Conservation (phyloP, 2,329 filamentous ascomycete genomes). For the Sclerotinia spermophila region DNA sequence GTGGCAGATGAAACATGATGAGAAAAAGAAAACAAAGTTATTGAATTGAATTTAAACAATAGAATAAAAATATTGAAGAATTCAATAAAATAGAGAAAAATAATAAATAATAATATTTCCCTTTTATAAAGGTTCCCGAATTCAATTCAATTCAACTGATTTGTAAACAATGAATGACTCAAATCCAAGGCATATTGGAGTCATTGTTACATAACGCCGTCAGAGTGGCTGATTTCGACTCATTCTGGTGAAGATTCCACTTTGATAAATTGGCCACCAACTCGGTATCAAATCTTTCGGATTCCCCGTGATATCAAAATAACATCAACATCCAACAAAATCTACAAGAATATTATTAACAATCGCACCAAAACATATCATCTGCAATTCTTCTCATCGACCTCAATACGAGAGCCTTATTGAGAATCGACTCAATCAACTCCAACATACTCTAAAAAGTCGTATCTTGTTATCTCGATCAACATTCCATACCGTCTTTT, state of each 20-base stretch:
- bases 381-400: background rate
- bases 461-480: slow-evolving; percentile 10
- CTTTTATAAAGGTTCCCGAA: background rate
- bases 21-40: background rate
- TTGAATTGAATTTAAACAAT: background rate
- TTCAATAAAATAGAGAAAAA: background rate
- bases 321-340: background rate
- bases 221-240: slow-evolving; percentile 12
- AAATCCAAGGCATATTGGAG: background rate
- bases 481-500: slow-evolving; percentile 14
- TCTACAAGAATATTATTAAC: background rate
- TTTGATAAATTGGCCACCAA: slow-evolving; percentile 1
- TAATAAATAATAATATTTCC: background rate
- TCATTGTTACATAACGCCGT: slow-evolving; percentile 8
- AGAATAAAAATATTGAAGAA: background rate
- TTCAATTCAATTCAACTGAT: background rate
- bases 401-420: background rate
- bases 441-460: background rate
- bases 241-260: background rate
- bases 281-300: slow-evolving; percentile 1
- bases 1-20: background rate
- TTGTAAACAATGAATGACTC: slow-evolving; percentile 8
- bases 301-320: slow-evolving; percentile 3
- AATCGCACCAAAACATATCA: slow-evolving; percentile 3
- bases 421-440: background rate